Base-by-base conservation (phyloP, 352 stramenopile species). In the Hyaloperonospora brassicae region DNA sequence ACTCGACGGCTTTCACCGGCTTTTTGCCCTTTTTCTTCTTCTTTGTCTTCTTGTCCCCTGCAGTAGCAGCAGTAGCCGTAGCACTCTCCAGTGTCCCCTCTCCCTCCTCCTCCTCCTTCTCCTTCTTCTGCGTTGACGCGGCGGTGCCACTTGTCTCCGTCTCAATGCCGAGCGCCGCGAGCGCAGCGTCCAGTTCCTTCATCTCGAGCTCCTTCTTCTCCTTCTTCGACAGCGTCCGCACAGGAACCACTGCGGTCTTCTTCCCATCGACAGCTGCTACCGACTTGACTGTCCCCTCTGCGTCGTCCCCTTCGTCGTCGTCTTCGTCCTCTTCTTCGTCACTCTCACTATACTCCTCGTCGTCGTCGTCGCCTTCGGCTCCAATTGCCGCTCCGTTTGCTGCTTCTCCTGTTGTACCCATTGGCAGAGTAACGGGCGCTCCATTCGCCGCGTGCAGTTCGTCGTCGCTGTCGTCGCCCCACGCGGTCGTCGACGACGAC, bases 121-220 rank as follows among this genome's bases (percentile, higher is more conserved):
- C 61, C 12, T 57, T 25, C 21, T 66, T 53, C 34, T 57, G 47
- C 31, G 7, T 31, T 31, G 27, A 7, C 27, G 49, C 51, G 36
- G 63, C 22, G 41, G 50, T 43, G 5, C 45, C 25, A 25, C 47
- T 17, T 4, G 63, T 53, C 8, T 69, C 58, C 13, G 48, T 34
- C 57, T 65, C 60, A 51, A 89, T 80, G 59, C 79, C 79, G 22
- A 89, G 71, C 35, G 80, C 79, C 1, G 73, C 76, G 22, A 89
- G 55, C 14, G 77, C 79, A 5, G 68, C 68, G 49, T 89, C 75
- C 23, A 87, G 78, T 24, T 88, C 80, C 41, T 95, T 80, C 35
- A 84, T 78, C 64, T 88, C 76, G 51, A 73, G 63, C 61, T 84
- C 62, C 68, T 89, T 88, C 62, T 90, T 79, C 59, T 91, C 80